Percentiles rank a stretch among this genome's conserved stretches.
Evolutionary conservation across 306 rosid genomes (phyloP).

Genomic region (Cicer cuneatum): DNA sequence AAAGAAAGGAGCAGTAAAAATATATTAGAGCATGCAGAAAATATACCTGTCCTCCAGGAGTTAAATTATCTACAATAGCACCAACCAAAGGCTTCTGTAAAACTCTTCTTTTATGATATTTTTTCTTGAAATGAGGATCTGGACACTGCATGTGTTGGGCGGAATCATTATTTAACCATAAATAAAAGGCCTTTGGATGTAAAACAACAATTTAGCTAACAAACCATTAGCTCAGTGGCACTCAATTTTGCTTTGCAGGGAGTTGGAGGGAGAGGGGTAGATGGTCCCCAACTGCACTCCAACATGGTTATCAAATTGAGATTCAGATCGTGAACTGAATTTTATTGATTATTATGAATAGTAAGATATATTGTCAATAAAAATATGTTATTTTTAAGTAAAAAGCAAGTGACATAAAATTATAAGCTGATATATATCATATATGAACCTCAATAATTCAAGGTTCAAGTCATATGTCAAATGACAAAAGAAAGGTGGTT

Average conservation of each 20-base stretch:
- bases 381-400: too few species aligned
- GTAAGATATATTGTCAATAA: too few species aligned
- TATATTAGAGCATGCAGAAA: slow-evolving; percentile 13
- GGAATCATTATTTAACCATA: slow-evolving; percentile 34
- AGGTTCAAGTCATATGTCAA: too few species aligned
- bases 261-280: background rate
- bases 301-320: too few species aligned
- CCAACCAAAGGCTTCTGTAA: slow-evolving; percentile 79
- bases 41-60: slow-evolving; percentile 76
- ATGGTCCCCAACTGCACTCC: background rate
- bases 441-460: too few species aligned
- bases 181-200: background rate
- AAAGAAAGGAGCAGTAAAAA: background rate
- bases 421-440: too few species aligned
- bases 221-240: slow-evolving; percentile 13
- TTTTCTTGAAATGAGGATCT: slow-evolving; percentile 92
- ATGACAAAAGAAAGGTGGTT: too few species aligned
- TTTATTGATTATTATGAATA: too few species aligned
- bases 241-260: background rate
- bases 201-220: slow-evolving; percentile 19
- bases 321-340: too few species aligned
- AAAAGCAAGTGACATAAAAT: too few species aligned
- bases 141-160: slow-evolving; percentile 78
- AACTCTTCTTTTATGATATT: slow-evolving; percentile 88
- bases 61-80: slow-evolving; percentile 61